Evolutionary conservation across 345 rosid species (phyloP).

Genomic region (Eucalyptus paniculata): DNA sequence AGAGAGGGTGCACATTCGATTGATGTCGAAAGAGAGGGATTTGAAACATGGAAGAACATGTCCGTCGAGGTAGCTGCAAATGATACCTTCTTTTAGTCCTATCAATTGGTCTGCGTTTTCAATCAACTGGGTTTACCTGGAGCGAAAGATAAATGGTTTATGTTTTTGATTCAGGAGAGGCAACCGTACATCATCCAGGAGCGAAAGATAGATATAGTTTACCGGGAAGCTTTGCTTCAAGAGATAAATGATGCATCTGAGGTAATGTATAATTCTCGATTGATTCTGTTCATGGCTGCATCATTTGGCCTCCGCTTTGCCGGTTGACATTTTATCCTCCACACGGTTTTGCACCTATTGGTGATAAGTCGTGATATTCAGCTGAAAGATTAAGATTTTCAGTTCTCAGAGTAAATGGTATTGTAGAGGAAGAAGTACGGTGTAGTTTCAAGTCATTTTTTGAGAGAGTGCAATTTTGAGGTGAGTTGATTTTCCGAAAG

Average conservation of each 20-base stretch:
- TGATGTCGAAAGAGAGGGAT: slow-evolving; percentile 40
- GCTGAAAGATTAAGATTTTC: not conserved
- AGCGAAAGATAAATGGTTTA: too few species aligned
- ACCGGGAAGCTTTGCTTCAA: slow-evolving; percentile 3
- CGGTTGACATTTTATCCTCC: not conserved
- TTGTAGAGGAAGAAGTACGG: not conserved
- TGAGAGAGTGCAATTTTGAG: not conserved
- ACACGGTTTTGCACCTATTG: not conserved
- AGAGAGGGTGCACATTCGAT: slow-evolving; percentile 1
- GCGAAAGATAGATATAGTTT: slow-evolving; percentile 8
- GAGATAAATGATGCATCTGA: slow-evolving; percentile 2
- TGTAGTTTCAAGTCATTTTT: not conserved
- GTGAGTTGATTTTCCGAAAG: not conserved
- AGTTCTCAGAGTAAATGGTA: not conserved
- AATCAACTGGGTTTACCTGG: not conserved
- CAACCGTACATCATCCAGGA: slow-evolving; percentile 33
- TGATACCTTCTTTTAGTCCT: not conserved
- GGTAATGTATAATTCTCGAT: slow-evolving; percentile 1
- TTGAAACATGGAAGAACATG: slow-evolving; percentile 62
- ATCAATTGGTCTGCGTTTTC: not conserved
- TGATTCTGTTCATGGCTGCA: not conserved
- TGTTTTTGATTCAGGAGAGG: slow-evolving; percentile 28
- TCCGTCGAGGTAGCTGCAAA: slow-evolving; percentile 28
- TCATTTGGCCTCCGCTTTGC: not conserved
- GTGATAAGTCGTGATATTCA: not conserved